Base-by-base conservation (phyloP, 345 rosid genomes). In the Angophora floribunda region DNA sequence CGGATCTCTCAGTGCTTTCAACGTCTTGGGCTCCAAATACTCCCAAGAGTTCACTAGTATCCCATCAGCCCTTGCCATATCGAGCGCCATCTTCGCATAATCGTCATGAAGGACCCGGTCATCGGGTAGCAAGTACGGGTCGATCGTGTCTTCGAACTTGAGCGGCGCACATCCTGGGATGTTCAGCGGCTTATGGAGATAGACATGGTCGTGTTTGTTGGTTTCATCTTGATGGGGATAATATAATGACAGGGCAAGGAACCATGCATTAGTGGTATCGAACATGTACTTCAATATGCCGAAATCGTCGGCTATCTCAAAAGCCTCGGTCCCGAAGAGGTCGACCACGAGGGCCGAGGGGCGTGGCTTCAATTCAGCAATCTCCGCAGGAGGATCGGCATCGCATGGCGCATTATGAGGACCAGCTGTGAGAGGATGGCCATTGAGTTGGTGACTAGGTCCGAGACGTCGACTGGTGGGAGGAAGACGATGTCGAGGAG, bases 1-100 rank as follows among this genome's bases (percentile, higher is more conserved):
- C 14, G 53, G 16, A 51, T 90, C 90, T 47, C 87, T 52, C 5
- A 92, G 78, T 32, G 95, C 92, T 36, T 44, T 41, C 55, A 93
- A 85, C 3, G 95, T 92, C 49, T 19, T 13, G 12, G 90, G 87
- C 91, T 96, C 96, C 28, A 96, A 89, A 70, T 59, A 87, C 10
- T 91, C 87, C 94, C 96, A 95, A 0, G 97, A 90, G 86, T 96
- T 96, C 41, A 95, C 91, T 89, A 96, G 89, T 85, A 96, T 90
- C 22, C 95, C 96, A 59, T 94, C 91, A 4, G 91, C 92, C 16
- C 86, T 88, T 4, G 91, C 51, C 36, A 93, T 90, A 61, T 85
- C 91, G 13, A 57, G 21, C 26, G 94, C 97, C 7, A 90, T 17
- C 4, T 85, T 51, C 7, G 22, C 41, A 79, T 45, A 89, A 53